These are phyloP conservation scores for Lablab purpureus DNA, from an alignment of 306 rosid genomes.

Conservation along the genomic window DNA sequence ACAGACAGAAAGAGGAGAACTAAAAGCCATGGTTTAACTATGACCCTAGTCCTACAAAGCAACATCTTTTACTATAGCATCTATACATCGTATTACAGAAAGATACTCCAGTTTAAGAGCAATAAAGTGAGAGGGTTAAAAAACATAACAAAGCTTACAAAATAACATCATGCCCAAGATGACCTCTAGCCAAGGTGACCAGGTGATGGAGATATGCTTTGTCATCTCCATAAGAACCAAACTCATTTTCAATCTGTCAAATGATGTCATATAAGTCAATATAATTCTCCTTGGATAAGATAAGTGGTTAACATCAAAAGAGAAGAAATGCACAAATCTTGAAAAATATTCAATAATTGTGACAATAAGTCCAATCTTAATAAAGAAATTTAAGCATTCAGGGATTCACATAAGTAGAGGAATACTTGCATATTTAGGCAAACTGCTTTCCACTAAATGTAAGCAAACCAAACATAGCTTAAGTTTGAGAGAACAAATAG, in stretches of 20 bases:
- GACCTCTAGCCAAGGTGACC: conserved; percentile 69
- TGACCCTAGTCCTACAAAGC: conserved; percentile 11
- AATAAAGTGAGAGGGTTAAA: conserved; percentile 27
- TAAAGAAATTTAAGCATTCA: conserved; percentile 13
- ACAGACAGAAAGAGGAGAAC: background rate
- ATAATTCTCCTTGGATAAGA: conserved; percentile 30
- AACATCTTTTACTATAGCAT: conserved; percentile 5
- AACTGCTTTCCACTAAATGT: conserved; percentile 17
- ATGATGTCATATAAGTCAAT: conserved; percentile 39
- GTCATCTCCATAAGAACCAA: conserved; percentile 87
- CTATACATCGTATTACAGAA: conserved; percentile 5
- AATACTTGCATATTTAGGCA: conserved; percentile 11
- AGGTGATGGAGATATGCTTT: conserved; percentile 82
- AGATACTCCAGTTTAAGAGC: conserved; percentile 33
- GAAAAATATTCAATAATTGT: background rate
- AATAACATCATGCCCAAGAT: conserved; percentile 80
- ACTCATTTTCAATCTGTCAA: conserved; percentile 94
- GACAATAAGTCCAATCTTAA: conserved; percentile 34
- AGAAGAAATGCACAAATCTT: conserved; percentile 32
- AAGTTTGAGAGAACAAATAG: conserved; percentile 30
- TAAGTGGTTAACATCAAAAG: conserved; percentile 22
- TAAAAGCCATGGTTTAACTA: conserved; percentile 1
- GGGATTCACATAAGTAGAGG: conserved; percentile 31
- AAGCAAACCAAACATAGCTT: conserved; percentile 23
- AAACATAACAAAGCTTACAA: conserved; percentile 67